Evolutionary conservation across 148 eudicot species (phyloP).

Genomic region (Nepenthes mirabilis): DNA sequence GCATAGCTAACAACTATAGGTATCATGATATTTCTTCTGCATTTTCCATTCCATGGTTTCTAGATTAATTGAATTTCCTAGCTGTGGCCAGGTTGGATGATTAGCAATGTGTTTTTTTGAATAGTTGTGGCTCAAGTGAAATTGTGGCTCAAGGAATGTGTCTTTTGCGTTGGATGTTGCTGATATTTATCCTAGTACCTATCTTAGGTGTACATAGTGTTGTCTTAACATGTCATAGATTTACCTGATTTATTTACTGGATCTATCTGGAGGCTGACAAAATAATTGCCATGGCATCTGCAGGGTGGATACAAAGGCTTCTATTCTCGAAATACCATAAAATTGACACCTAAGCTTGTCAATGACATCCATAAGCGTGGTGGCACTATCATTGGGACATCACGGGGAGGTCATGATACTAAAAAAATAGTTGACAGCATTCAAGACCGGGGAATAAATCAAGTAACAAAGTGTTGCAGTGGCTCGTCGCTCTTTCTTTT

Average conservation of each 20-base stretch:
- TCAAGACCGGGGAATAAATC: constrained; percentile 91
- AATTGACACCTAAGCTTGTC: constrained; percentile 59
- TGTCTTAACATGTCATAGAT: background rate
- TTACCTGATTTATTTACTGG: background rate
- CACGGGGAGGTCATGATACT: constrained; percentile 94
- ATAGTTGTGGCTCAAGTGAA: too few relatives aligned
- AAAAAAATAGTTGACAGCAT: constrained; percentile 85
- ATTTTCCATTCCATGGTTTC: too few relatives aligned
- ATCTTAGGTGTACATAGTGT: background rate
- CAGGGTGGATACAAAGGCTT: constrained; percentile 94
- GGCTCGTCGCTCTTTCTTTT: background rate
- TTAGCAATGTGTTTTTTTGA: too few relatives aligned
- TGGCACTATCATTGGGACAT: constrained; percentile 78
- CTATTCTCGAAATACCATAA: constrained; percentile 65
- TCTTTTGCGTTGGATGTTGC: too few relatives aligned
- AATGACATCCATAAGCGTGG: constrained; percentile 94
- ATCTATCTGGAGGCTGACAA: background rate
- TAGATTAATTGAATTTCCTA: too few relatives aligned
- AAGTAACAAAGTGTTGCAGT: constrained; percentile 17
- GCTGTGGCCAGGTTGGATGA: too few relatives aligned
- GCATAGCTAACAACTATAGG: too few relatives aligned
- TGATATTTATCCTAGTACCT: too few relatives aligned
- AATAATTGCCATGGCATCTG: background rate
- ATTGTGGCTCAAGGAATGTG: too few relatives aligned
- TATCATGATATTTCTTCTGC: too few relatives aligned